phyloP scores from a whole-genome alignment of 257 asterid genomes.

The Ligustrum vulgare region DNA sequence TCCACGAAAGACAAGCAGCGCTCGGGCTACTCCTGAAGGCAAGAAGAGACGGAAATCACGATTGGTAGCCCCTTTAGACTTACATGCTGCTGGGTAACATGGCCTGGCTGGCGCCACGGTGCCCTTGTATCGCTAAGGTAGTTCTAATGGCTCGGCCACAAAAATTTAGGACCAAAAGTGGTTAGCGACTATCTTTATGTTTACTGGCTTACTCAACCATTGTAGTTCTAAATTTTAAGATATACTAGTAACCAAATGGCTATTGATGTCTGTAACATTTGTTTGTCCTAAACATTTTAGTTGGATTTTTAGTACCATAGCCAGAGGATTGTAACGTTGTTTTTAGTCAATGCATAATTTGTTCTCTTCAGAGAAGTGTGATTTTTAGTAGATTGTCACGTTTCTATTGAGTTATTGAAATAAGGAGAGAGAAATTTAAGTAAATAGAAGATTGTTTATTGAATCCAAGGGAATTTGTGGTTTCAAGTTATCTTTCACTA shows the following conservation, averaged over 20 bases:
- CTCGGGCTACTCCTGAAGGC: conserved; percentile 65
- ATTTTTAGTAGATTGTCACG: too few species aligned
- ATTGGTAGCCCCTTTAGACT: conserved; percentile 39
- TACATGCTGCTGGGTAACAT: conserved; percentile 43
- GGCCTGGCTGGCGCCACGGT: not conserved
- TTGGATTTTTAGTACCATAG: conserved; percentile 7
- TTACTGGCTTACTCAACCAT: too few species aligned
- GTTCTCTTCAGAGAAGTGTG: too few species aligned
- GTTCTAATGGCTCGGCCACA: not conserved
- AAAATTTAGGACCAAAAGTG: not conserved
- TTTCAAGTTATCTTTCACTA: too few species aligned
- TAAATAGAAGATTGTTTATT: too few species aligned
- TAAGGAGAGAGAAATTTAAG: too few species aligned
- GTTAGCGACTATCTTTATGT: not conserved
- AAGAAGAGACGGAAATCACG: conserved; percentile 75
- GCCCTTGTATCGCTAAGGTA: not conserved
- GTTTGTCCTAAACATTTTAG: conserved; percentile 20
- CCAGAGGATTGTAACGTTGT: too few species aligned
- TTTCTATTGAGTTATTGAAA: too few species aligned
- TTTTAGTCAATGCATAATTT: too few species aligned
- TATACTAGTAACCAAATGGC: conserved; percentile 16
- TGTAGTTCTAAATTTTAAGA: too few species aligned
- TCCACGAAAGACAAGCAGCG: conserved; percentile 42
- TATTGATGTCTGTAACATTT: conserved; percentile 25
- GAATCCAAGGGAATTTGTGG: too few species aligned